Percentiles rank a stretch among this genome's conserved stretches.
Evolutionary conservation across 345 rosid genomes (phyloP).

Genomic region (Citrus medica): DNA sequence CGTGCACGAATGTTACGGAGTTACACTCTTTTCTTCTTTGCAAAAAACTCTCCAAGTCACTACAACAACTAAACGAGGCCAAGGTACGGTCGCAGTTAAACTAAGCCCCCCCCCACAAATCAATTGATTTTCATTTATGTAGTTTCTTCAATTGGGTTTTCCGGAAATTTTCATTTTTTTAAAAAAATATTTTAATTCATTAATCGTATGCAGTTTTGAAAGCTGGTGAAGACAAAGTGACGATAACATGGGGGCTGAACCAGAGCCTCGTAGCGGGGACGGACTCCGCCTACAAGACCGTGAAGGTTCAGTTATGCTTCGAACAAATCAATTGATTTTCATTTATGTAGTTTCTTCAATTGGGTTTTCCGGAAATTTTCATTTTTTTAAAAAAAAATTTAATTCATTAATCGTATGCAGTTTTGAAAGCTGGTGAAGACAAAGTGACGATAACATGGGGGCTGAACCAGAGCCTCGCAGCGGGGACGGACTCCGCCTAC

Average conservation of each 20-base stretch:
- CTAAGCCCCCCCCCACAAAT: too few species aligned
- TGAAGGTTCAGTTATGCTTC: conserved; percentile 58
- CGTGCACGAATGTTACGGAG: conserved; percentile 18
- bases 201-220: conserved; percentile 36
- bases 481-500: conserved; percentile 39
- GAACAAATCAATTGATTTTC: too few species aligned
- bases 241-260: conserved; percentile 53
- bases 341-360: too few species aligned
- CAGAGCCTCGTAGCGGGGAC: conserved; percentile 32
- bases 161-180: too few species aligned
- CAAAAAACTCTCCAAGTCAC: conserved; percentile 33
- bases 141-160: background rate
- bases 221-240: conserved; percentile 51
- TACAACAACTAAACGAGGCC: conserved; percentile 30
- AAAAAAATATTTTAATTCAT: background rate
- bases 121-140: too few species aligned
- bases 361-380: too few species aligned
- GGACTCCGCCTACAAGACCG: conserved; percentile 42
- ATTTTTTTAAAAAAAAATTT: too few species aligned
- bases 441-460: conserved; percentile 55
- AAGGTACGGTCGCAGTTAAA: background rate
- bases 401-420: conserved; percentile 22
- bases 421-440: conserved; percentile 51
- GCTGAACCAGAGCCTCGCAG: conserved; percentile 35
- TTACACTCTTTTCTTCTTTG: conserved; percentile 40